Percentiles rank a stretch among this genome's conserved stretches.
phyloP scores from a whole-genome alignment of 371 early-diverging fungal species.

The Dichotomocladium elegans region DNA sequence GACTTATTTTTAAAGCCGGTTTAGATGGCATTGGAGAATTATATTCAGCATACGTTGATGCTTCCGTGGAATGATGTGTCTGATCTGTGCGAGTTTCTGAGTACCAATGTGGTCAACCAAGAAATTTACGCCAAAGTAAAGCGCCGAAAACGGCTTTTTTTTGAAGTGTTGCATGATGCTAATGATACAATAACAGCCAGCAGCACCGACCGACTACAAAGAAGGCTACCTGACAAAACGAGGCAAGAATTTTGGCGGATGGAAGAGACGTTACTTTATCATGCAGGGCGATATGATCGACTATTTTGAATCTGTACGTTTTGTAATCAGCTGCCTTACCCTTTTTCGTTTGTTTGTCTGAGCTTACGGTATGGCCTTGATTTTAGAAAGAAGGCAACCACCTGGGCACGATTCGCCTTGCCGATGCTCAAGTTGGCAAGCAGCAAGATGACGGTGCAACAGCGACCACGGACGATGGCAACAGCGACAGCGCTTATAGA shows the following conservation, averaged over 20 bases:
- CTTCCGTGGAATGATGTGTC: slow-evolving; percentile 58
- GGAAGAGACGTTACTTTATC: slow-evolving; percentile 80
- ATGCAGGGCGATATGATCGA: slow-evolving; percentile 58
- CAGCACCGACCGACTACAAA: slow-evolving; percentile 20
- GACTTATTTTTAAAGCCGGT: not conserved
- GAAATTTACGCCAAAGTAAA: slow-evolving; percentile 19
- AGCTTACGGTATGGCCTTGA: not conserved
- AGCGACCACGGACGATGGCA: slow-evolving; percentile 37
- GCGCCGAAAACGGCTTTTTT: not conserved
- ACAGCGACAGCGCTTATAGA: slow-evolving; percentile 60
- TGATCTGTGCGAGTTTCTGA: slow-evolving; percentile 75
- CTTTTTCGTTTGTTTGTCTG: not conserved
- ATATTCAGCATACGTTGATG: slow-evolving; percentile 64
- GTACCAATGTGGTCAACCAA: slow-evolving; percentile 59
- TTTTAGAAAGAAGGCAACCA: slow-evolving; percentile 60
- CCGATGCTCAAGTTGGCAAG: slow-evolving; percentile 42
- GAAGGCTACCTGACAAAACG: slow-evolving; percentile 83
- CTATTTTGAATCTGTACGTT: slow-evolving; percentile 66
- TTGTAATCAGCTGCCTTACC: not conserved
- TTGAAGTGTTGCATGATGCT: not conserved
- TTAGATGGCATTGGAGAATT: slow-evolving; percentile 69
- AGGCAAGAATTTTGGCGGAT: slow-evolving; percentile 86
- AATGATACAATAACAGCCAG: slow-evolving; percentile 6
- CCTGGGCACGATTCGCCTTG: slow-evolving; percentile 48
- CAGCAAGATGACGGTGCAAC: slow-evolving; percentile 35